Evolutionary conservation across 345 rosid species (phyloP), one percentile per base, ranked within the genome.

Genomic region (Syzygium aromaticum): DNA sequence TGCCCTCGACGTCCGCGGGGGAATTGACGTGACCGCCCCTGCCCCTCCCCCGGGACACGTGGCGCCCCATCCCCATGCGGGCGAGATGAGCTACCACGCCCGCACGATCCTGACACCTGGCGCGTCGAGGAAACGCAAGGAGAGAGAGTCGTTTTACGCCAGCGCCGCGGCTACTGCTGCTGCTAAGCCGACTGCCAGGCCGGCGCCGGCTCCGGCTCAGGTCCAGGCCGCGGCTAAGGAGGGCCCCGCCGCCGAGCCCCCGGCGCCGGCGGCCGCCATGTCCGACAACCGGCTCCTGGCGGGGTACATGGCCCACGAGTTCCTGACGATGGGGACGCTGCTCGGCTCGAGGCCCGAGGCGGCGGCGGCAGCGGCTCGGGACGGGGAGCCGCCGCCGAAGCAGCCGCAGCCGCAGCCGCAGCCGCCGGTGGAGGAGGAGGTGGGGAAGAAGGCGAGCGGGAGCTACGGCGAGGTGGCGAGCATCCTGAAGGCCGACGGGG

Each of bases 11-110:
- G 11, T 46, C 86, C 10, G 7, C 6, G 77, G 28, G 51, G 27
- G 85, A 27, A 59, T 80, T 82, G 53, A 7, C 22, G 64, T 53
- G 27, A 77, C 86, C 85, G 7, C 40, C 57, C 86, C 67, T 56
- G 33, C 43, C 30, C 9, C 22, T 43, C 30, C 54, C 54, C 84
- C 87, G 49, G 49, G 13, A 38, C 91, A 94, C 97, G 97, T 97
- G 99, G 98, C 95, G 91, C 90, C 93, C 93, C 64, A 25, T 91
- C 93, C 94, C 95, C 91, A 87, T 92, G 96, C 95, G 93, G 92
- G 93, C 93, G 93, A 95, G 93, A 97, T 97, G 99, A 98, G 99
- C 88, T 93, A 95, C n/a, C 96, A 95, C 61, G 96, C 98, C 84
- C 95, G 97, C 83, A 98, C 96, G 54, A 92, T 92, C 84, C 64